Percentiles rank a stretch among this genome's conserved stretches.
These are phyloP conservation scores for Solanum ossicruentum DNA, from an alignment of 257 asterid genomes.

Conservation along the genomic window DNA sequence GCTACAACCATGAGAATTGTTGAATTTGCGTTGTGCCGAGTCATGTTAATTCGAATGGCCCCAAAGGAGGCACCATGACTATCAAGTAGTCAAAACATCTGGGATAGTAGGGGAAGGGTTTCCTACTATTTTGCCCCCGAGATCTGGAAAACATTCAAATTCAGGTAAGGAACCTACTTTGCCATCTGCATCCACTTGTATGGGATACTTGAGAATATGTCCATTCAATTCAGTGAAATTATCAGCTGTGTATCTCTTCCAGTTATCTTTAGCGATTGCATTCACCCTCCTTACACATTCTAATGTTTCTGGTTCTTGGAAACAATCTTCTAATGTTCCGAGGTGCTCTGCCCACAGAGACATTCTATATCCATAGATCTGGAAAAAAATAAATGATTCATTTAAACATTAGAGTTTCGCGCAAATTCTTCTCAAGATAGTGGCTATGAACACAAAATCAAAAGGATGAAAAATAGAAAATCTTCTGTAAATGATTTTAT, in stretches of 20 bases:
- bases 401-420: not conserved
- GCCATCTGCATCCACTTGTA: slow-evolving; percentile 52
- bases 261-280: slow-evolving; percentile 52
- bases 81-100: slow-evolving; percentile 57
- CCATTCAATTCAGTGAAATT: slow-evolving; percentile 43
- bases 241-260: slow-evolving; percentile 43
- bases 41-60: not conserved
- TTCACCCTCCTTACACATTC: slow-evolving; percentile 67
- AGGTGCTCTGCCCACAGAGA: slow-evolving; percentile 91
- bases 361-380: slow-evolving; percentile 79
- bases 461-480: not conserved
- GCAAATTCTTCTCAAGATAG: not conserved
- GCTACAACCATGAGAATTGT: not conserved
- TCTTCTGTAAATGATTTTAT: not conserved
- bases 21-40: not conserved
- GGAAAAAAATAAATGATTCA: slow-evolving; percentile 2
- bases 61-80: not conserved
- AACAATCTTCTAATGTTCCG: slow-evolving; percentile 40
- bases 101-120: slow-evolving; percentile 54
- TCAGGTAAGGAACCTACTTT: slow-evolving; percentile 46
- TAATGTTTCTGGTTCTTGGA: slow-evolving; percentile 35
- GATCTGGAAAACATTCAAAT: slow-evolving; percentile 64
- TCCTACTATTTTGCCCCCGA: slow-evolving; percentile 79
- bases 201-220: slow-evolving; percentile 78
- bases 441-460: not conserved